These are phyloP conservation scores for Aspergillus sparsus DNA, from an alignment of 495 filamentous ascomycete species.

Conservation along the genomic window DNA sequence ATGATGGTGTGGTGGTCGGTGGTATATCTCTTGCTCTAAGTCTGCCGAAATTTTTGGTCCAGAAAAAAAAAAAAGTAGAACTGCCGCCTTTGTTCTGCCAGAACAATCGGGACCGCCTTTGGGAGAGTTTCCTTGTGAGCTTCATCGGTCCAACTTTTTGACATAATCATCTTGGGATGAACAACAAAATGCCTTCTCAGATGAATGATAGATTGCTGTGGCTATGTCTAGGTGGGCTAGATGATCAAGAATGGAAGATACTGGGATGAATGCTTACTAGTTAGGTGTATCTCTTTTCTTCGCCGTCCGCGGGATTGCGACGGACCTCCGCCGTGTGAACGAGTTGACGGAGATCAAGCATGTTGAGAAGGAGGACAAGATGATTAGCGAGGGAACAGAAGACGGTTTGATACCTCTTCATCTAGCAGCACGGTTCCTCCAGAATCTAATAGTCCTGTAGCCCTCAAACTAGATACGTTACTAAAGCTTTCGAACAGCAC, in stretches of 20 bases:
- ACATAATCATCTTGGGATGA: background rate
- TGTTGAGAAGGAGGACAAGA: conserved; percentile 46
- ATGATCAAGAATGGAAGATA: background rate
- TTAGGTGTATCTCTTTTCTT: conserved; percentile 50
- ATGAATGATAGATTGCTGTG: conserved; percentile 47
- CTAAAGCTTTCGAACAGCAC: conserved; percentile 50
- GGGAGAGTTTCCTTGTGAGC: background rate
- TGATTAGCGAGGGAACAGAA: conserved; percentile 50
- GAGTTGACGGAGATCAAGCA: conserved; percentile 52
- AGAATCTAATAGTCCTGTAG: conserved; percentile 26
- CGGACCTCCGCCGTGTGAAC: conserved; percentile 48
- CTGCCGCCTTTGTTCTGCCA: conserved; percentile 47
- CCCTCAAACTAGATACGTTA: conserved; percentile 53
- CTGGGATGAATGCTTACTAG: conserved; percentile 10
- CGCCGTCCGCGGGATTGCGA: conserved; percentile 46
- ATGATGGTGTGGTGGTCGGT: conserved; percentile 50
- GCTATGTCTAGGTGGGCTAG: conserved; percentile 43
- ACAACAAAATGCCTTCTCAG: conserved; percentile 40
- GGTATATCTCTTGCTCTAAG: conserved; percentile 12
- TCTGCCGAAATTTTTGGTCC: conserved; percentile 30
- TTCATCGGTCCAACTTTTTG: background rate
- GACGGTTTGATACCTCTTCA: conserved; percentile 35
- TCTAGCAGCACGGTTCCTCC: background rate
- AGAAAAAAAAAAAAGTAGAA: conserved; percentile 36
- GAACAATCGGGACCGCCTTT: conserved; percentile 34